Conservation (phyloP, 768 basidiomycete species). For the Mycena leptocephala region DNA sequence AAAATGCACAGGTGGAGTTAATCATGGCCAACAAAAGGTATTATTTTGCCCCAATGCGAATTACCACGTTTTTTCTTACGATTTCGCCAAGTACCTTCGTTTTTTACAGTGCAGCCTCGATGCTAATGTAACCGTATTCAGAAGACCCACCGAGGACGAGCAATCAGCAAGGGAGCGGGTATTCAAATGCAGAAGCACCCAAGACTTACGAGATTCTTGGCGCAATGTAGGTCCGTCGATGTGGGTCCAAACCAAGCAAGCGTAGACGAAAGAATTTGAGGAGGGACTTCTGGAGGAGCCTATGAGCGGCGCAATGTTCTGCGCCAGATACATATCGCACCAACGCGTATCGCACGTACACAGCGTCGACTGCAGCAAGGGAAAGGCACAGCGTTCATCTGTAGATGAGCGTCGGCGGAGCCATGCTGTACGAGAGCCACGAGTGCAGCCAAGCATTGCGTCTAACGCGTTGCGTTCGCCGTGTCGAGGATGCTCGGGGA, state of each 20-base stretch:
- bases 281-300: conserved; percentile 57
- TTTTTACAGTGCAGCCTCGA: conserved; percentile 46
- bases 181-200: conserved; percentile 8
- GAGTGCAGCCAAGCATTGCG: conserved; percentile 63
- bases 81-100: background rate
- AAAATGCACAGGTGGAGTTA: background rate
- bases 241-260: conserved; percentile 56
- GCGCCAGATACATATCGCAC: conserved; percentile 57
- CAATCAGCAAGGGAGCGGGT: conserved; percentile 8
- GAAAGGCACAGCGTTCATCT: conserved; percentile 51
- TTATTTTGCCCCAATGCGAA: no score
- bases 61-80: no score
- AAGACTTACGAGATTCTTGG: conserved; percentile 24
- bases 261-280: background rate
- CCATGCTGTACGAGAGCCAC: conserved; percentile 67
- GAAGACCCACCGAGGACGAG: conserved; percentile 60
- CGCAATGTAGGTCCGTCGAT: conserved; percentile 63
- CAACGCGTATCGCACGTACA: no score
- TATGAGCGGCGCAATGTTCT: conserved; percentile 64
- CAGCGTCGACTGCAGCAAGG: conserved; percentile 61
- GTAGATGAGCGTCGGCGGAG: conserved; percentile 55
- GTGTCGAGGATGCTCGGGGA: conserved; percentile 69
- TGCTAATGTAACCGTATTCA: conserved; percentile 71
- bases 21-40: no score
- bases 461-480: conserved; percentile 62